Base-by-base conservation (phyloP, 1,284 basidiomycete genomes). In the Fomitopsis betulina region DNA sequence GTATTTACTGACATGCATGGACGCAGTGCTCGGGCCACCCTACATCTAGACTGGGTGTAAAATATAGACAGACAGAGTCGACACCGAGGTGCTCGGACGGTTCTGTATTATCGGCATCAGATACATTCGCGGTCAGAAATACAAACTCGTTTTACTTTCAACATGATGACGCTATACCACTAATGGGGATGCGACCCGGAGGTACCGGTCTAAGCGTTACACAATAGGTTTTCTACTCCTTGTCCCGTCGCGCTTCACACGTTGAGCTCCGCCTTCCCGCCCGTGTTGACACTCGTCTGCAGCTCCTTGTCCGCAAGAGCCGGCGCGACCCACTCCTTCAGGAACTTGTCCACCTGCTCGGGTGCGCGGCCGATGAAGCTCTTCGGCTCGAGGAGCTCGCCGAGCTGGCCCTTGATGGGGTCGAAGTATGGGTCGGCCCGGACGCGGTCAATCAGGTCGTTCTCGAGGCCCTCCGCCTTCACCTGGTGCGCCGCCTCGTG, bases 401-500 rank as follows among this genome's bases (percentile, higher is more conserved):
- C 86, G 47, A 93, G 77, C 52, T 91, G 77, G 49, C 65, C 76
- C 63, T 84, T 84, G 73, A 91, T 87, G 10, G 71, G 72, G 61
- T 74, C 75, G 68, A 90, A 91, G 79, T 86, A 84, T 54, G 79
- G 64, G 67, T 91, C 87, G 56, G 75, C 74, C 64, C 79, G 80
- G 63, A 99, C 84, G 40, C 97, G 86, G 45, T 91, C 90, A 69
- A 99, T 97, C 49, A 99, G 79, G 75, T 99, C 96, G 74, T 99
- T 99, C 74, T 96, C 92, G 33, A 93, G 83, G 9, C 97, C 97
- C 64, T 96, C 85, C 63, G 96, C 84, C 77, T 99, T 99, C 63
- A 99, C 96, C 69, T 96, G 94, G 60, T 91, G 81, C 0, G 87
- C 96, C 0, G 97, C 97, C 74, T 98, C 88, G 74, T 99, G 96